Base-by-base conservation (phyloP, 305 asterid genomes). In the Fraxinus angustifolia region DNA sequence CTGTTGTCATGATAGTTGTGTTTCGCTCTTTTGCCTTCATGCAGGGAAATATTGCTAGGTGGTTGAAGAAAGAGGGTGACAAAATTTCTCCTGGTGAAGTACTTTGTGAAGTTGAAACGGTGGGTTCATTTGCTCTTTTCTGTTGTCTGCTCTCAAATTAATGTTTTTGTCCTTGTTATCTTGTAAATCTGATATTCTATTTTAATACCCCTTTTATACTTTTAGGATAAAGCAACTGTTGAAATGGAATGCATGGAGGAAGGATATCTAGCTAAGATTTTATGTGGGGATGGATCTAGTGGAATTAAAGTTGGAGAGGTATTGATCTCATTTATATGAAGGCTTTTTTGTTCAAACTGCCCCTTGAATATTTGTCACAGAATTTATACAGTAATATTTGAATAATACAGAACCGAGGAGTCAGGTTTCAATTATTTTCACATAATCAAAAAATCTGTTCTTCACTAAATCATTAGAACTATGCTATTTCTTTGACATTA, bases 191-290 rank as follows among this genome's bases (percentile, higher is more conserved):
- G 76, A 70, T 72, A 42, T 21, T 36, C 8, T 21, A 34, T 12
- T 81, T 82, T 58, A 80, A 17, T 78, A 73, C 68, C 73, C 31
- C 16, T 76, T 84, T 72, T 8, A 75, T 79, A 74, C 78, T 81
- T 73, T 40, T 82, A 96, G 99, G 99, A 96, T 85, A 96, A 96
- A 85, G 99, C 99, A 48, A 96, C 98, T 0, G 99, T 96, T 30
- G 99, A 96, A 84, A 92, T 96, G 99, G 99, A 96, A 81, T 92
- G 98, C 90, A 96, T 96, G 99, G 99, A 96, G 87, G 99, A 96
- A 73, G 99, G 99, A 65, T 96, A 90, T 87, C 93, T 96, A 71
- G 99, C 99, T 82, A 94, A 94, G 91, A 96, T 96, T 77, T 26
- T 96, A 77, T 93, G 82, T 0, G 95, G 91, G 26, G 99, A 94